Evolutionary conservation across 371 early-diverging fungal species (phyloP).

Genomic region (Zopfochytrium polystomum): DNA sequence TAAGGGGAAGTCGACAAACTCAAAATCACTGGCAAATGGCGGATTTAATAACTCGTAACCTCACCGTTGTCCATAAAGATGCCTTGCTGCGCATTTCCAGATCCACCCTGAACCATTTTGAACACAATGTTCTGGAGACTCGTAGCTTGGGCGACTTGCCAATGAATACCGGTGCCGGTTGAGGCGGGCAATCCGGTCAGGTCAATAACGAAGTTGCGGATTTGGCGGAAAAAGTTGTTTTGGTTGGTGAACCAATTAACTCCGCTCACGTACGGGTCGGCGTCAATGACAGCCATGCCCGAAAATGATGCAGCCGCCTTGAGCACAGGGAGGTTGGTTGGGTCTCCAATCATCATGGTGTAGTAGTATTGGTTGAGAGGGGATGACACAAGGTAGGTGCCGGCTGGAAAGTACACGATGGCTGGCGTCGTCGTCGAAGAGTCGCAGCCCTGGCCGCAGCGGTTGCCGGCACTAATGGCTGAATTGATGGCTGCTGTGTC

Average conservation of each 20-base stretch:
- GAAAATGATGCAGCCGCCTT: constrained; percentile 25
- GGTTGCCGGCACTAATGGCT: too few species aligned
- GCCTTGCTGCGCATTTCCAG: too few species aligned
- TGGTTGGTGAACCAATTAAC: constrained; percentile 22
- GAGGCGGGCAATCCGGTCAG: constrained; percentile 21
- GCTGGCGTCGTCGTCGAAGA: too few species aligned
- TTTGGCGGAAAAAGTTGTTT: constrained; percentile 32
- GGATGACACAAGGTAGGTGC: constrained; percentile 27
- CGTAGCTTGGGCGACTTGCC: too few species aligned
- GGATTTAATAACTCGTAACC: too few species aligned
- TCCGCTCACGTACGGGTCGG: constrained; percentile 26
- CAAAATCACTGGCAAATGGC: too few species aligned
- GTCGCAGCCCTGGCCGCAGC: too few species aligned
- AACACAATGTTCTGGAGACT: constrained; percentile 26
- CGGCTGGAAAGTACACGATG: too few species aligned
- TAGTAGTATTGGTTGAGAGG: constrained; percentile 34
- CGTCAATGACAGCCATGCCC: constrained; percentile 30
- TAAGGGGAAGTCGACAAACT: too few species aligned
- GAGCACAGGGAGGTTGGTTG: constrained; percentile 22
- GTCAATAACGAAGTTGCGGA: too few species aligned
- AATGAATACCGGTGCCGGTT: too few species aligned
- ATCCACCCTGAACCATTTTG: constrained; percentile 18
- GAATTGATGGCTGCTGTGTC: constrained; percentile 35
- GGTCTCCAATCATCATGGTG: constrained; percentile 32
- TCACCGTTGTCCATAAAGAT: constrained; percentile 37